phyloP scores from a whole-genome alignment of 2,329 filamentous ascomycete genomes.

The Cryphonectria japonica region DNA sequence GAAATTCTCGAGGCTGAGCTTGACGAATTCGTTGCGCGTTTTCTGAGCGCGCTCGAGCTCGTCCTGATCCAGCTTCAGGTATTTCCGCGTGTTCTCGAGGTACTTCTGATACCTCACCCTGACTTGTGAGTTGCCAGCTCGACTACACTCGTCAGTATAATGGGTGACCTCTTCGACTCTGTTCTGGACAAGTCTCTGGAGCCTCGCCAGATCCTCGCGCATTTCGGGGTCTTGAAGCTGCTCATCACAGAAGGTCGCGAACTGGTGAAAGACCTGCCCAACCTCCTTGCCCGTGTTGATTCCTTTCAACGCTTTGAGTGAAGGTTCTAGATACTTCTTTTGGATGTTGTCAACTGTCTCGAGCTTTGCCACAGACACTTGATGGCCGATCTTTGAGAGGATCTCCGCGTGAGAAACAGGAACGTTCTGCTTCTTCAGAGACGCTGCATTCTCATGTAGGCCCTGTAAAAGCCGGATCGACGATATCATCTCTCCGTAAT shows the following conservation, averaged over 20 bases:
- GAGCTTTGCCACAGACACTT: constrained; percentile 85
- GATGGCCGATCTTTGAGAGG: constrained; percentile 84
- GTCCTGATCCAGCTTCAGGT: constrained; percentile 86
- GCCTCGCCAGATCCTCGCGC: constrained; percentile 79
- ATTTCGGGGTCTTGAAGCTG: constrained; percentile 87
- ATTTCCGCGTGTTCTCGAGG: constrained; percentile 75
- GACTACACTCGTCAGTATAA: constrained; percentile 17
- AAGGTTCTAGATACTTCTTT: constrained; percentile 80
- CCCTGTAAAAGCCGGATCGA: constrained; percentile 88
- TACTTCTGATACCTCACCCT: constrained; percentile 65
- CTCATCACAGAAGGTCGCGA: constrained; percentile 92
- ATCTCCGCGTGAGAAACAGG: constrained; percentile 76
- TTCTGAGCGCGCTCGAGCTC: constrained; percentile 80
- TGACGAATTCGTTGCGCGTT: constrained; percentile 81
- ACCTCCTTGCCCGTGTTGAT: constrained; percentile 71
- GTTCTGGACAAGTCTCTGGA: constrained; percentile 77
- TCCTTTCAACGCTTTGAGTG: constrained; percentile 78
- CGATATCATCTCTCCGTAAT: constrained; percentile 84
- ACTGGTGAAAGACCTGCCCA: constrained; percentile 90
- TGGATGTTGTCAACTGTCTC: constrained; percentile 93
- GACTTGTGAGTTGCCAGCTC: constrained; percentile 53
- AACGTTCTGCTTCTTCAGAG: constrained; percentile 71
- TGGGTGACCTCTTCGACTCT: constrained; percentile 76
- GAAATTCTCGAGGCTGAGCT: constrained; percentile 90
- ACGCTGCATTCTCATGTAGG: constrained; percentile 61